Evolutionary conservation across 208 protist genomes (phyloP), one percentile per base, ranked within the genome.

Genomic region (Acanthamoeba royreba): DNA sequence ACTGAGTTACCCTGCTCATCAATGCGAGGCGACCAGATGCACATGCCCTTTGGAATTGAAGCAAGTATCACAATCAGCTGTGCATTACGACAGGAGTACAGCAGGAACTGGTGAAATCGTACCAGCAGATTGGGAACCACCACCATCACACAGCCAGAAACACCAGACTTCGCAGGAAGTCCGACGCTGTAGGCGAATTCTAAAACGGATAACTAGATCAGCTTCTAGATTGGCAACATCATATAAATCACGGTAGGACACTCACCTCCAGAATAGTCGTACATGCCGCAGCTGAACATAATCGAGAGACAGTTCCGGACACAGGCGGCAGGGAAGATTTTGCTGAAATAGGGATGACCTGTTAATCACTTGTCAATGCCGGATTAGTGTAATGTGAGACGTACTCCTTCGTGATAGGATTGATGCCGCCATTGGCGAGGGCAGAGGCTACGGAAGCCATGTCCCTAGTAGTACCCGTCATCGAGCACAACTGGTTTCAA

Each of bases 391-490:
- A 35, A n/a, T 11, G 0, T 0, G 1, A 77, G 17, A n/a, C 63
- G 63, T 45, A 77, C 52, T 96, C 61, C 11, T 86, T 90, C 25
- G 95, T 96, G 33, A 96, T 42, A 31, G 96, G 96, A 52, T 88
- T 94, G 40, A 45, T 55, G 58, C 96, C 96, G 35, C 77, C 72
- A 53, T 97, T 97, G 33, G 96, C 95, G 40, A 96, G 91, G 28
- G 96, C 96, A 28, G 96, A 95, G 35, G 95, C 95, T 33, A 95
- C 85, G 17, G 63, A 81, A 3, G 94, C 83, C 92, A 97, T 86
- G 49, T 94, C 53, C 31, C 42, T 47, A 3, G 85, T 86, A n/a
- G 86, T 96, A 40, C 74, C 92, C 31, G 40, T 66, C 31, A 94
- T 93, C 19, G 55, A 91, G 87, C 95, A 96, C 33, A 58, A 19